phyloP scores from a whole-genome alignment of 2,329 filamentous ascomycete species.

The Microdochium trichocladiopsis region DNA sequence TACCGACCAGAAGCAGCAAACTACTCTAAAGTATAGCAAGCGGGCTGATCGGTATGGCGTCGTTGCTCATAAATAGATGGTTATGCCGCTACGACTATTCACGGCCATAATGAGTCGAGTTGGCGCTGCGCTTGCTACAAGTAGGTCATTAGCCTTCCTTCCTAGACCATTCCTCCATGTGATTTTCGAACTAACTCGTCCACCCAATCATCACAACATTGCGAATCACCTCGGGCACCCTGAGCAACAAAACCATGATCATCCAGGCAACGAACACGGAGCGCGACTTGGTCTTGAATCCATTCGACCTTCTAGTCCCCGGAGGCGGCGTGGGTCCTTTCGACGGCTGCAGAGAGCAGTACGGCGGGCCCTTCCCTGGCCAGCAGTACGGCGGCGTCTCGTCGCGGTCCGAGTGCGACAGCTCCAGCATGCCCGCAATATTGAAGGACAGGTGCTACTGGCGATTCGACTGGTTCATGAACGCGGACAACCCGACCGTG shows the following conservation, averaged over 20 bases:
- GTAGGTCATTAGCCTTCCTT: slow-evolving; percentile 12
- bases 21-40: background rate
- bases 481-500: too few species aligned
- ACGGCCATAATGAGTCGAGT: slow-evolving; percentile 33
- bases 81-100: slow-evolving; percentile 43
- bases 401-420: too few species aligned
- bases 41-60: background rate
- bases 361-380: slow-evolving; percentile 28
- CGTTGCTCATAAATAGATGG: slow-evolving; percentile 26
- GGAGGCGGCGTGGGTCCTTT: slow-evolving; percentile 43
- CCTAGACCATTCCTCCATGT: background rate
- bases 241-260: slow-evolving; percentile 47
- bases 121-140: slow-evolving; percentile 54
- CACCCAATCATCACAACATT: too few species aligned
- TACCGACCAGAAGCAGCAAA: background rate
- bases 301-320: slow-evolving; percentile 42
- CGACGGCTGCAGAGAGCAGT: slow-evolving; percentile 35
- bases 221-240: slow-evolving; percentile 28
- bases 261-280: slow-evolving; percentile 52
- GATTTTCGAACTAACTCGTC: background rate
- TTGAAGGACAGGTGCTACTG: too few species aligned
- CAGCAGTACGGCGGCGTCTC: slow-evolving; percentile 39
- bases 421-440: too few species aligned
- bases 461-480: too few species aligned
- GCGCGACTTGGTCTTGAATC: slow-evolving; percentile 39